A percentile compares a stretch with the other conserved stretches of the same genome.
Conservation (phyloP, 225 moss, liverwort and hornwort genomes). For the Physcomitrium patens region DNA sequence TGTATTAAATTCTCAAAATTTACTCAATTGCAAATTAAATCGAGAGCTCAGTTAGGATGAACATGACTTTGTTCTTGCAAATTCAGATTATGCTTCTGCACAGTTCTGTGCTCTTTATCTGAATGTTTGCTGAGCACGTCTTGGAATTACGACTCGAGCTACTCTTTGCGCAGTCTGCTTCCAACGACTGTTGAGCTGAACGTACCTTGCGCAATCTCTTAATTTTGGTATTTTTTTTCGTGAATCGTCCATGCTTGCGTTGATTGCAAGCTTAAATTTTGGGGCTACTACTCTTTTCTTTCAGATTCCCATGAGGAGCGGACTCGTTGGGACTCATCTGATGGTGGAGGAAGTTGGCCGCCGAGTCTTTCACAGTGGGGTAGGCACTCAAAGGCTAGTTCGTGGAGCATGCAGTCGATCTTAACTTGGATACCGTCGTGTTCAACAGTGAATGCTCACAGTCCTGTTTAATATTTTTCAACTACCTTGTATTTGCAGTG, state of each 20-base stretch:
- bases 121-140: background rate
- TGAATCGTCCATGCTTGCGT: conserved; percentile 7
- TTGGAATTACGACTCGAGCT: conserved; percentile 14
- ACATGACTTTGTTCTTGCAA: conserved; percentile 4
- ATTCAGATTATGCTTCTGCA: background rate
- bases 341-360: conserved; percentile 88
- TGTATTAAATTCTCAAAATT: background rate
- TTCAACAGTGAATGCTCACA: conserved; percentile 14
- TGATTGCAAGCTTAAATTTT: conserved; percentile 14
- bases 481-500: background rate
- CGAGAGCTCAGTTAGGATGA: conserved; percentile 10
- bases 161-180: conserved; percentile 3
- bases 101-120: background rate
- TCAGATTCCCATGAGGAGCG: conserved; percentile 73
- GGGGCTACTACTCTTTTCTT: conserved; percentile 17
- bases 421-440: conserved; percentile 10
- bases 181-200: conserved; percentile 8
- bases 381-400: conserved; percentile 23
- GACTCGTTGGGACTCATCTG: conserved; percentile 66
- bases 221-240: background rate
- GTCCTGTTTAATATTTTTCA: background rate
- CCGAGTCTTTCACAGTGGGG: conserved; percentile 64
- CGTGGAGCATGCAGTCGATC: conserved; percentile 10
- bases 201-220: background rate
- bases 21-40: background rate